Evolutionary conservation across 2,329 filamentous ascomycete genomes (phyloP), one percentile per base, ranked within the genome.

Genomic region (Ophiocordyceps camponoti-saundersi): DNA sequence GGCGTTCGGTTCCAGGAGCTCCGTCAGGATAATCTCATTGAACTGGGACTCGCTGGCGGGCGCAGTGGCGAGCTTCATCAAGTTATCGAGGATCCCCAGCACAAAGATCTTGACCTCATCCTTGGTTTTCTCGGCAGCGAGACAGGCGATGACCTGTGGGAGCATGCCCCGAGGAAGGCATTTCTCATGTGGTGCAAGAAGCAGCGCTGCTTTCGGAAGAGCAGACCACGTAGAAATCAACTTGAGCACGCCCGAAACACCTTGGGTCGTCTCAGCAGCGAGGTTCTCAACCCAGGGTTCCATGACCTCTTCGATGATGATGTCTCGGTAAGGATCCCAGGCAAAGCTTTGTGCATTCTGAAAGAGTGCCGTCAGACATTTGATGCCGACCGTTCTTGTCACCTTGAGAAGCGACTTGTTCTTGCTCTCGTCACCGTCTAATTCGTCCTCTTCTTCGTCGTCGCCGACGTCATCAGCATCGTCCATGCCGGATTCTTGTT

Each of bases 51-150:
- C 71, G 13, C 65, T 57, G 6, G 73, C 68, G 10, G 76, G 68
- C 1, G 73, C 71, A 46, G 69, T 66, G 2, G 78, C 73, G 44
- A 82, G 65, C 47, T 70, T 71, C 32, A 87, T 72, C 32, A 90
- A 67, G 48, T 79, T 82, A 42, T 76, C 73, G 42, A 98, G 62
- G 41, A 96, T 81, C 12, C 79, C 73, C 29, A 98, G 68, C 1
- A 89, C 77, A 59, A 86, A 94, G 1, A 84, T 65, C 57, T 89
- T 92, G 48, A 98, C 89, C 48, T 88, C 82, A 51, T 90, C 85
- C 60, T 92, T 92, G 0, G 85, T 79, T 47, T 84, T 90, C 43
- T 76, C 71, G 6, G 83, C 71, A 5, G 72, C 71, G 23, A 98
- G 66, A 54, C 82, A 84, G 52, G 85, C 79, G 40, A 87, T 76